Percentiles rank a stretch among this genome's conserved stretches.
Evolutionary conservation across 495 filamentous ascomycete species (phyloP).

Genomic region (Chlorociboria aeruginascens): DNA sequence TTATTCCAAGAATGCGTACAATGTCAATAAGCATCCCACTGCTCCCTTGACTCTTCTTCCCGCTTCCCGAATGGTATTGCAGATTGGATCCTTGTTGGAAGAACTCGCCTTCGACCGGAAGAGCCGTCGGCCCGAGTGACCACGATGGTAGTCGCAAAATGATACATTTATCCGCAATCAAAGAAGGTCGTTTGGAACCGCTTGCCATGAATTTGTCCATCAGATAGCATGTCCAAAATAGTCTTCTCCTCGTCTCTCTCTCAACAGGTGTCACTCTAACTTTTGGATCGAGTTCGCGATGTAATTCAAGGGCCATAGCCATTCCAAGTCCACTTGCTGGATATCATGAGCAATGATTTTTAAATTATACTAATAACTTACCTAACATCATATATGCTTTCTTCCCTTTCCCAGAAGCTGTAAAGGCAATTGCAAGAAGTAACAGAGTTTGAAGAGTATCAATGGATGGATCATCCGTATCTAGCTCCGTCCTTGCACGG

Average conservation of each 20-base stretch:
- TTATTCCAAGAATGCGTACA: conserved; percentile 66
- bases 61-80: conserved; percentile 32
- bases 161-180: conserved; percentile 64
- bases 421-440: conserved; percentile 63
- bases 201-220: conserved; percentile 70
- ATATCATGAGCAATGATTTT: conserved; percentile 3
- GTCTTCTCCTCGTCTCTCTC: conserved; percentile 56
- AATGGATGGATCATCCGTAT: conserved; percentile 67
- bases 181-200: conserved; percentile 65
- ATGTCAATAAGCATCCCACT: conserved; percentile 67
- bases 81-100: conserved; percentile 46
- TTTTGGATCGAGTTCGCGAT: conserved; percentile 53
- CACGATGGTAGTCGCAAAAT: conserved; percentile 55
- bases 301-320: conserved; percentile 65
- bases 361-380: conserved; percentile 26
- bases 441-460: conserved; percentile 64
- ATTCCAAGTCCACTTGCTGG: conserved; percentile 68
- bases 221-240: conserved; percentile 80
- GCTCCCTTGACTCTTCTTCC: conserved; percentile 56
- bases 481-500: conserved; percentile 53
- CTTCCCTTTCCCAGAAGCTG: conserved; percentile 66
- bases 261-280: conserved; percentile 36
- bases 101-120: conserved; percentile 52
- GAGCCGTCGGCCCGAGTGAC: conserved; percentile 7
- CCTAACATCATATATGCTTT: conserved; percentile 77